Base-by-base conservation (phyloP, 345 rosid genomes). In the Streptanthus diversifolius region DNA sequence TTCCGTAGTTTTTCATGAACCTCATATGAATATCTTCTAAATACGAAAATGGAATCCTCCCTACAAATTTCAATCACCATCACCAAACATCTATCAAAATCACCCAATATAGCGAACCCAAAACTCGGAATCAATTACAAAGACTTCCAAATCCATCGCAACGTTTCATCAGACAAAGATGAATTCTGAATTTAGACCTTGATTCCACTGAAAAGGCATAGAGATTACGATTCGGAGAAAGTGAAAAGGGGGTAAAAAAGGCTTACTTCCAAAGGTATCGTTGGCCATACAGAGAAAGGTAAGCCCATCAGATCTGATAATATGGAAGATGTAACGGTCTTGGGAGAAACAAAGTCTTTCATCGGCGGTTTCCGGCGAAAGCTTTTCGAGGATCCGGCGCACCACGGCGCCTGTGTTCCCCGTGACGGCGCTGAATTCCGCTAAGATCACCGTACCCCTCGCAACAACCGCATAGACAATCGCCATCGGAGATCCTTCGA, bases 11-110 rank as follows among this genome's bases (percentile, higher is more conserved):
- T 80, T 95, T 95, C 97, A 91, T 91, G 78, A 95, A 91, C 74
- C 98, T 86, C 98, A 90, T 91, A 29, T 87, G 98, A 59, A 91
- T 81, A 70, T 95, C 99, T 82, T 90, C 98, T 89, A 95, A 81
- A 83, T 91, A 95, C 4, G 99, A 88, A 87, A 95, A 95, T 5
- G 99, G 97, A 76, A 95, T 86, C 81, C 99, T 90, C 81, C 99
- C 99, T 91, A 12, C 7, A 5, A 8, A 49, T 49, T 49, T 22
- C 63, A 65, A 57, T 64, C 67, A 64, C 29, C 52, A 70, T 1
- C 79, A 59, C 3, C 48, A 57, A 32, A 39, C 27, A 49, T 48
- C 22, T 37, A 12, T 25, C 21, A 27, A 22, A 27, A n/a, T 18
- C 41, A 37, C 41, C 22, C 33, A 5, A 13, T 13, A 53, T 12